Percentiles rank a stretch among this genome's conserved stretches.
phyloP scores from a whole-genome alignment of 495 filamentous ascomycete species.

The Neurospora sublineolata region DNA sequence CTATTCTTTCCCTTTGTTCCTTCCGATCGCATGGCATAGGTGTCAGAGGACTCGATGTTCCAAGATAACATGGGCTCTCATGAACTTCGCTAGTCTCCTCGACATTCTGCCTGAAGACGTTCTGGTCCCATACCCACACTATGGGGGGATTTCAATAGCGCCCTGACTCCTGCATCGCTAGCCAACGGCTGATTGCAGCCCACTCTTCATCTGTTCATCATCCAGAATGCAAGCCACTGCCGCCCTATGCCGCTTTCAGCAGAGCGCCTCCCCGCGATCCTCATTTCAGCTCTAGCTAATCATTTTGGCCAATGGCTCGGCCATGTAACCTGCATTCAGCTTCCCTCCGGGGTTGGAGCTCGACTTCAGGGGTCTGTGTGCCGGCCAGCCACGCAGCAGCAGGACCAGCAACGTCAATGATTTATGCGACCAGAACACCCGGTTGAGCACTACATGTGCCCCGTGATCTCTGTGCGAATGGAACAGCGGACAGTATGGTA shows the following conservation, averaged over 20 bases:
- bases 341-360: not conserved
- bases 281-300: not conserved
- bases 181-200: not conserved
- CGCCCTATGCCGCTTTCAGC: not conserved
- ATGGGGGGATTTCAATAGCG: not conserved
- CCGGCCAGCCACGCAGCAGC: not conserved
- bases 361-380: not conserved
- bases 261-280: not conserved
- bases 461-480: not conserved
- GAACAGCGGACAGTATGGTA: not conserved
- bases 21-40: not conserved
- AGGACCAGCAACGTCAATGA: not conserved
- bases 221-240: not conserved
- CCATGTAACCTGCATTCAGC: not conserved
- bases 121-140: not conserved
- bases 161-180: not conserved
- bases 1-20: not conserved
- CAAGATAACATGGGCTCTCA: not conserved
- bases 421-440: not conserved
- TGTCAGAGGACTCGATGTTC: not conserved
- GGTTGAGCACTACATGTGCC: not conserved
- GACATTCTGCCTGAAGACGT: not conserved
- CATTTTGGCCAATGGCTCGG: not conserved
- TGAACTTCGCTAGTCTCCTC: not conserved
- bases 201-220: not conserved